Evolutionary conservation across 371 early-diverging fungal species (phyloP).

Genomic region (Mortierella sp.): DNA sequence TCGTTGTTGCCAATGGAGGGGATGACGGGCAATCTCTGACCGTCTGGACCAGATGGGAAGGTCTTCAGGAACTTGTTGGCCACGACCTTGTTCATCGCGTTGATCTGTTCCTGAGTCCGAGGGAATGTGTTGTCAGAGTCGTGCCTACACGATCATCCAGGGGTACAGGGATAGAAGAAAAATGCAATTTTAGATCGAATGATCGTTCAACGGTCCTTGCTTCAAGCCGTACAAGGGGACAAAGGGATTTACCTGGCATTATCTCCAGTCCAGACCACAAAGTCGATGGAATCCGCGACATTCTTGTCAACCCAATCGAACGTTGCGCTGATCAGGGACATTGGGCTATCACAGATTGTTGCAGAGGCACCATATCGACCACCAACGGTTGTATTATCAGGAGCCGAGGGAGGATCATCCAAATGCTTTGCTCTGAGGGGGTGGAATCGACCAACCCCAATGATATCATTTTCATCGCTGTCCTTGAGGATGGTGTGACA

Average conservation of each 20-base stretch:
- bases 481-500: conserved; percentile 65
- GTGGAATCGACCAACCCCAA: conserved; percentile 14
- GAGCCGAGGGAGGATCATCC: neutral
- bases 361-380: conserved; percentile 71
- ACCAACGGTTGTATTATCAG: conserved; percentile 15
- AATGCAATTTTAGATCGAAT: neutral
- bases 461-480: conserved; percentile 16
- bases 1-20: conserved; percentile 88
- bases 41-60: conserved; percentile 38
- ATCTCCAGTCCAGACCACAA: conserved; percentile 88
- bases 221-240: neutral
- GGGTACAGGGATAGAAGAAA: neutral
- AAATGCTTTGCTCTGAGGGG: neutral
- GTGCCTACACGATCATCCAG: conserved; percentile 60
- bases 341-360: conserved; percentile 80
- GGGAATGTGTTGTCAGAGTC: conserved; percentile 78
- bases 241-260: conserved; percentile 69
- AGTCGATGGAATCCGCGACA: conserved; percentile 74
- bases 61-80: conserved; percentile 53
- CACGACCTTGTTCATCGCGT: conserved; percentile 62
- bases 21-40: conserved; percentile 64
- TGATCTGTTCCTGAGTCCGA: conserved; percentile 71
- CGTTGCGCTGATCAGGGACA: conserved; percentile 73
- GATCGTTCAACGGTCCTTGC: neutral
- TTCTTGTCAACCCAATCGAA: conserved; percentile 72